Percentiles rank a stretch among this genome's conserved stretches.
Evolutionary conservation across 345 rosid species (phyloP).

Genomic region (Balakata baccata): DNA sequence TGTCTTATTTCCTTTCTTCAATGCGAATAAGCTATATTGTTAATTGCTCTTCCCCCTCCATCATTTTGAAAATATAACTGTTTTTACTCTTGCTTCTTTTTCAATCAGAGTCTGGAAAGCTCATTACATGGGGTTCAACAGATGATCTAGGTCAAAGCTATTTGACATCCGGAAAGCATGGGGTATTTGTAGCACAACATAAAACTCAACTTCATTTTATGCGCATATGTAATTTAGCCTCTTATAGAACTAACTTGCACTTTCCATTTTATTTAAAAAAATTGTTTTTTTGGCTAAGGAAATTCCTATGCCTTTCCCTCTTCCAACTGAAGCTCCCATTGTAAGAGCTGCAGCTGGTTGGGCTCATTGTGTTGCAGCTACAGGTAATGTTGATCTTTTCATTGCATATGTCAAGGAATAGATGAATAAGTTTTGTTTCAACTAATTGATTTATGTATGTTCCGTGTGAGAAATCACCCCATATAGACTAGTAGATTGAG

Average conservation of each 20-base stretch:
- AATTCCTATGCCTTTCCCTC: conserved; percentile 92
- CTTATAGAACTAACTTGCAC: conserved; percentile 8
- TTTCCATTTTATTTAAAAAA: conserved; percentile 12
- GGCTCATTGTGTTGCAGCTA: conserved; percentile 94
- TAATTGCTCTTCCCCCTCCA: not conserved
- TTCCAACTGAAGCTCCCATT: conserved; percentile 66
- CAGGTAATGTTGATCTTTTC: conserved; percentile 46
- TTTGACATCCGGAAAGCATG: conserved; percentile 91
- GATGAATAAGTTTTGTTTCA: conserved; percentile 2
- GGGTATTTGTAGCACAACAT: conserved; percentile 44
- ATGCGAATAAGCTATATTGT: not conserved
- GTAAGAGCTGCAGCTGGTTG: conserved; percentile 86
- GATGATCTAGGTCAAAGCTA: conserved; percentile 99
- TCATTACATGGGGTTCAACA: conserved; percentile 97
- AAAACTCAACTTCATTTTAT: conserved; percentile 15
- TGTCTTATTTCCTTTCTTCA: not conserved
- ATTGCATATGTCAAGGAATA: not conserved
- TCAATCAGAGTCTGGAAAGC: conserved; percentile 80
- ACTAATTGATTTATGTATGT: conserved; percentile 1
- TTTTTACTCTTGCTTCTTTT: conserved; percentile 14
- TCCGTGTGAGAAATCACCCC: not conserved
- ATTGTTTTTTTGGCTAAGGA: conserved; percentile 45
- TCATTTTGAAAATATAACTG: not conserved
- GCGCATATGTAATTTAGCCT: not conserved
- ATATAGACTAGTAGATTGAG: not conserved